Percentiles rank a stretch among this genome's conserved stretches.
phyloP scores from a whole-genome alignment of 306 rosid species.

The Pueraria montana region DNA sequence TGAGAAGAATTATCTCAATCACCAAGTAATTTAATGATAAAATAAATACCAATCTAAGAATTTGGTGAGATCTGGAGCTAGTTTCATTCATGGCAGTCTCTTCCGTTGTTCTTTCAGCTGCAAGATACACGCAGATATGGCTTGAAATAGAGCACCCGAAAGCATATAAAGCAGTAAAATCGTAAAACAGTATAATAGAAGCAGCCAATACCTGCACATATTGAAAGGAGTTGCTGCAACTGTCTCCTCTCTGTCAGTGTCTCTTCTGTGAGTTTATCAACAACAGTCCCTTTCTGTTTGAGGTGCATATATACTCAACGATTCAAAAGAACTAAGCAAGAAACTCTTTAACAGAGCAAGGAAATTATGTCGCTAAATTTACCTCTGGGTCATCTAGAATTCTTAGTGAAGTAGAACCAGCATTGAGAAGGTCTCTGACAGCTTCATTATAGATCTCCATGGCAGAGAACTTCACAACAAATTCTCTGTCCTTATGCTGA shows the following conservation, averaged over 20 bases:
- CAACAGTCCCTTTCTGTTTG: slow-evolving; percentile 83
- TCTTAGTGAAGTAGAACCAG: slow-evolving; percentile 68
- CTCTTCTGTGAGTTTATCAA: slow-evolving; percentile 87
- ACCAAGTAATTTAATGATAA: slow-evolving; percentile 4
- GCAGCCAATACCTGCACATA: slow-evolving; percentile 71
- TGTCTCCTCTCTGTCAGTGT: slow-evolving; percentile 67
- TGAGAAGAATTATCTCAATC: not conserved
- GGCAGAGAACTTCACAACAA: slow-evolving; percentile 84
- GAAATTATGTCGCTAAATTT: slow-evolving; percentile 34
- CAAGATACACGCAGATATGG: slow-evolving; percentile 37
- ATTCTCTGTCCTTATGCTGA: slow-evolving; percentile 79
- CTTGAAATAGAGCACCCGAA: slow-evolving; percentile 26
- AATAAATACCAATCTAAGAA: slow-evolving; percentile 80
- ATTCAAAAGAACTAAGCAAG: slow-evolving; percentile 37
- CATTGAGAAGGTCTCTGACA: slow-evolving; percentile 81
- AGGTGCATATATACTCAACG: slow-evolving; percentile 30
- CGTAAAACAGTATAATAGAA: slow-evolving; percentile 19
- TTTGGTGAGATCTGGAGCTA: slow-evolving; percentile 98
- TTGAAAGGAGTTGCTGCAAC: slow-evolving; percentile 70
- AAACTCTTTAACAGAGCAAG: not conserved
- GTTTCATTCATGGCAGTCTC: slow-evolving; percentile 91
- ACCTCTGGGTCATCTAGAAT: slow-evolving; percentile 96
- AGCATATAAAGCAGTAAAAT: slow-evolving; percentile 26
- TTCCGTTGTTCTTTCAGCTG: slow-evolving; percentile 91
- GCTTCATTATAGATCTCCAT: slow-evolving; percentile 95